Evolutionary conservation across 2,329 filamentous ascomycete species (phyloP).

Genomic region (Biscogniauxia sp.): DNA sequence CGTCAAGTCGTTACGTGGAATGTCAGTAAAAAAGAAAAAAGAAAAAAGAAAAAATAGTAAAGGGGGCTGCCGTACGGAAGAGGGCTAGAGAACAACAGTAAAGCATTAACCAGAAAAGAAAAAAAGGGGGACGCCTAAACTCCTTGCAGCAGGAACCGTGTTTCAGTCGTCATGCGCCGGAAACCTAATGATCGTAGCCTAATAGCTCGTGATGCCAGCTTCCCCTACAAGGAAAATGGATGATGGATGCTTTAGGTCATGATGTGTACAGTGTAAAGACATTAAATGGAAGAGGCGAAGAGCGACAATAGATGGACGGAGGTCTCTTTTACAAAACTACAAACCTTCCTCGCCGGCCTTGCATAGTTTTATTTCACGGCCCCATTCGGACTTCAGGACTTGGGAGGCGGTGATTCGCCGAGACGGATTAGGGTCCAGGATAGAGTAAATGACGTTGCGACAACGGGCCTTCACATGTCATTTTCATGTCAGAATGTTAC

Average conservation of each 20-base stretch:
- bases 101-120: slow-evolving; percentile 16
- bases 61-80: slow-evolving; percentile 16
- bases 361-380: slow-evolving; percentile 94
- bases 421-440: slow-evolving; percentile 89
- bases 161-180: slow-evolving; percentile 17
- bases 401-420: slow-evolving; percentile 94
- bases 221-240: neutral
- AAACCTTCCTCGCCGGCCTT: slow-evolving; percentile 95
- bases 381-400: slow-evolving; percentile 97
- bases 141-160: slow-evolving; percentile 26
- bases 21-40: neutral
- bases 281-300: slow-evolving; percentile 7
- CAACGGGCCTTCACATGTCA: slow-evolving; percentile 73
- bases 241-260: slow-evolving; percentile 11
- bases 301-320: neutral
- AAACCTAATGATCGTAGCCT: slow-evolving; percentile 7
- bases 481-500: slow-evolving; percentile 19
- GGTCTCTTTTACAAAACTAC: slow-evolving; percentile 40
- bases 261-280: slow-evolving; percentile 6
- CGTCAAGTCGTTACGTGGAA: slow-evolving; percentile 9
- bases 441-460: slow-evolving; percentile 98
- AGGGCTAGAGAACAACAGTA: slow-evolving; percentile 13
- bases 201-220: slow-evolving; percentile 3
- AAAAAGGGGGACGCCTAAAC: slow-evolving; percentile 22
- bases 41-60: neutral